phyloP scores from a whole-genome alignment of 768 basidiomycete genomes.

The Macrocybe gigantea region DNA sequence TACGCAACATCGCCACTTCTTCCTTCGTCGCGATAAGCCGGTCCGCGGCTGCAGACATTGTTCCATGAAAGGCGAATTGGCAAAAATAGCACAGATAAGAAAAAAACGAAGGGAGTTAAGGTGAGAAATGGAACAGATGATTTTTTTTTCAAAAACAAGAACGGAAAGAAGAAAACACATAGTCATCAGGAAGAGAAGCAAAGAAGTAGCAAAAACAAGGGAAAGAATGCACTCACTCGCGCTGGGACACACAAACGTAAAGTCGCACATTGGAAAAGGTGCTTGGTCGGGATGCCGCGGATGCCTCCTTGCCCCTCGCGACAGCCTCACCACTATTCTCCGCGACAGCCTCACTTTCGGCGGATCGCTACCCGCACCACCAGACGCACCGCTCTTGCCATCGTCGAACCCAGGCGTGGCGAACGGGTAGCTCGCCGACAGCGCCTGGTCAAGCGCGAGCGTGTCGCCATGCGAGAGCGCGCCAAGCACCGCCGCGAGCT shows the following conservation, averaged over 20 bases:
- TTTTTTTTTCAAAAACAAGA: constrained; percentile 3
- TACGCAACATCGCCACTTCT: constrained; percentile 60
- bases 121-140: not conserved
- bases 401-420: constrained; percentile 15
- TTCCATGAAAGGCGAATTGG: not conserved
- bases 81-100: constrained; percentile 9
- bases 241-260: constrained; percentile 58
- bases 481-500: constrained; percentile 65
- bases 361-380: not conserved
- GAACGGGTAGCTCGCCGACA: constrained; percentile 44
- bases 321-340: constrained; percentile 43
- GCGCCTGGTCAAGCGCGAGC: constrained; percentile 72
- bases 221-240: constrained; percentile 56
- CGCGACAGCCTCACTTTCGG: constrained; percentile 45
- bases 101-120: not conserved
- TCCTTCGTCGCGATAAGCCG: constrained; percentile 63
- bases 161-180: constrained; percentile 2
- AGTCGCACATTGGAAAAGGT: constrained; percentile 47
- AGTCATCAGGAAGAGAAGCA: constrained; percentile 7
- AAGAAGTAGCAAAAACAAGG: constrained; percentile 17
- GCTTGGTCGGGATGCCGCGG: constrained; percentile 35
- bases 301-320: constrained; percentile 36
- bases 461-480: constrained; percentile 62
- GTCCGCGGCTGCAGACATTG: constrained; percentile 52
- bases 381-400: not conserved